Base-by-base conservation (phyloP, 345 rosid species). In the Excoecaria cochinchinensis region DNA sequence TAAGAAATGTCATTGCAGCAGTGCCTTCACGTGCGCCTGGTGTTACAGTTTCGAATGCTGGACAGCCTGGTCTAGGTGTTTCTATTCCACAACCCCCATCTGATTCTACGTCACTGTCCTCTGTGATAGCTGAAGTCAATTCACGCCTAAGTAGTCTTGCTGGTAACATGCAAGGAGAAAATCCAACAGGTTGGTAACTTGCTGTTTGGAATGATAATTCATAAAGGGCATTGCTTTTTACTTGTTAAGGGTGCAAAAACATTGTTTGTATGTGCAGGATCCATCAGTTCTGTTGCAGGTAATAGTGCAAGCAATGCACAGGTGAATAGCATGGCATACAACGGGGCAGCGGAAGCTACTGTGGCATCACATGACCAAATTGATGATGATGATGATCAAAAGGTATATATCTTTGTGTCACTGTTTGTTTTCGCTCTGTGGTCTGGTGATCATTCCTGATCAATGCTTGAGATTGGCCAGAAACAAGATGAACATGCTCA, bases 111-210 rank as follows among this genome's bases (percentile, higher is more conserved):
- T 84, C 90, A 57, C 16, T 83, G 59, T 76, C 88, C 31, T 77
- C 83, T 70, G 24, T 79, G 55, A 52, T 84, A 51, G 69, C 83
- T 17, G 89, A 86, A 84, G 51, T 89, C 55, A 85, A 83, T 82
- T 83, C 91, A 50, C 83, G 74, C 51, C 17, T 91, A 57, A 84
- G 94, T 77, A 83, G 79, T 69, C 36, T 84, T 17, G 84, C 75
- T 61, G 79, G 79, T 69, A 84, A 78, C 79, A 78, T 78, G 74
- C 90, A 80, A 74, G 91, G 89, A 81, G 85, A 84, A 76, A 85
- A 52, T 81, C 91, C 62, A 81, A 74, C 60, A 50, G 94, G 31
- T 31, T 31, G 31, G 98, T 91, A 79, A 72, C 46, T 81, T 48
- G 65, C 55, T 62, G 39, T 53, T 70, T 75, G 15, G 5, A 39